Evolutionary conservation across 192 early-diverging fungal genomes (phyloP).

Genomic region (Coemansia aciculifera): DNA sequence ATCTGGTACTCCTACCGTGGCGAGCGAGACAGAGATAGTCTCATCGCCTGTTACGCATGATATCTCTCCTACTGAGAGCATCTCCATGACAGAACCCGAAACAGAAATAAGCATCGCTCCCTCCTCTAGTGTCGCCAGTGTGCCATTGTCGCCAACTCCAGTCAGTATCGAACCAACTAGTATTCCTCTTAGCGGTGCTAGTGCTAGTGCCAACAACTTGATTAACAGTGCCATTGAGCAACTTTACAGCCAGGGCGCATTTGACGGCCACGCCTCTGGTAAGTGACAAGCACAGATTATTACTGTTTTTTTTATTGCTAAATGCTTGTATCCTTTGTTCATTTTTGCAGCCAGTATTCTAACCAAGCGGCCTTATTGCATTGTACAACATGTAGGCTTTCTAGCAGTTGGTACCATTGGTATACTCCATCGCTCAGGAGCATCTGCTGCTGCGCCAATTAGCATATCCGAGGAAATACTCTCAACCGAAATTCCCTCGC

Average conservation of each 20-base stretch:
- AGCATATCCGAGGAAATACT: not conserved
- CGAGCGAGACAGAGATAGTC: not conserved
- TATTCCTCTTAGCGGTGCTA: conserved; percentile 9
- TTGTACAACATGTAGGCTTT: not conserved
- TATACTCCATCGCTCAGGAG: not conserved
- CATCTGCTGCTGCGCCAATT: not conserved
- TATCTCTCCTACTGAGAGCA: not conserved
- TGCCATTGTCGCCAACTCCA: not conserved
- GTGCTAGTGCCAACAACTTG: conserved; percentile 2
- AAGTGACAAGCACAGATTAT: not conserved
- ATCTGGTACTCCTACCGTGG: conserved; percentile 1
- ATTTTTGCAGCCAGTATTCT: not conserved
- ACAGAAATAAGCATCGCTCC: not conserved
- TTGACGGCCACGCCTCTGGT: conserved; percentile 13
- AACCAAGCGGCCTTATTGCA: not conserved
- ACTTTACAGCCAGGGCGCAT: conserved; percentile 3
- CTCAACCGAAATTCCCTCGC: not conserved
- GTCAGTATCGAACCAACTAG: conserved; percentile 15
- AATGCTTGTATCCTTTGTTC: too few species aligned
- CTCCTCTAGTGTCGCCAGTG: not conserved
- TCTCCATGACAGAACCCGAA: not conserved
- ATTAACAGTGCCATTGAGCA: not conserved
- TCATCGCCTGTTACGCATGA: not conserved
- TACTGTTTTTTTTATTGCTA: too few species aligned
- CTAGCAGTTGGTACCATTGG: conserved; percentile 3